These are phyloP conservation scores for Oryza punctata DNA, from an alignment of 176 grass and related monocot species.

Conservation along the genomic window DNA sequence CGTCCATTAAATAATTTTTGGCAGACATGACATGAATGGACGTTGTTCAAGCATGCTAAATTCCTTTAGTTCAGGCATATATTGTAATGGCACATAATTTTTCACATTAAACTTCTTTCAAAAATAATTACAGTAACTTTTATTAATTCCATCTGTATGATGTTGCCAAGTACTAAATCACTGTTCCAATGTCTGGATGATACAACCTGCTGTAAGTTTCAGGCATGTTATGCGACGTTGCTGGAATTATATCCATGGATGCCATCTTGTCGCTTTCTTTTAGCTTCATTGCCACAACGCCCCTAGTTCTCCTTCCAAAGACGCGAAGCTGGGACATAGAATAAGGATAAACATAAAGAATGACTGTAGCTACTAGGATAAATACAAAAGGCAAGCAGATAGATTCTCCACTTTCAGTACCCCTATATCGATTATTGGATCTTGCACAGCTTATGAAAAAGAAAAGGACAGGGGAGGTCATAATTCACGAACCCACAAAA, in stretches of 20 bases:
- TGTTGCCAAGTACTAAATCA: constrained; percentile 5
- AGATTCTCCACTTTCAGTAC: not conserved
- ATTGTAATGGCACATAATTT: not conserved
- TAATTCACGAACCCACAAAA: constrained; percentile 16
- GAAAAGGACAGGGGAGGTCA: not conserved
- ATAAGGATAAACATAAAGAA: constrained; percentile 42
- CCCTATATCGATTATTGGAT: not conserved
- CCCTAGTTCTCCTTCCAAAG: constrained; percentile 79
- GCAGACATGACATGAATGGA: not conserved
- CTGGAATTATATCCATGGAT: constrained; percentile 88
- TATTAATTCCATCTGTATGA: constrained; percentile 11
- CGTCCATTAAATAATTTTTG: not conserved
- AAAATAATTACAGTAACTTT: not conserved
- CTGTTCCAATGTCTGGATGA: not conserved
- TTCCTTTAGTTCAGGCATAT: not conserved
- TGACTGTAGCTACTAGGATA: not conserved
- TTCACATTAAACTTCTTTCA: not conserved
- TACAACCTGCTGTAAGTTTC: constrained; percentile 59
- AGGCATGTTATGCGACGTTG: constrained; percentile 62
- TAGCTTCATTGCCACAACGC: constrained; percentile 76
- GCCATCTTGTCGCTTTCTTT: constrained; percentile 84
- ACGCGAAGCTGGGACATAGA: constrained; percentile 66
- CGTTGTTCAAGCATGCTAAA: constrained; percentile 4
- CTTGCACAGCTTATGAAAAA: constrained; percentile 23
- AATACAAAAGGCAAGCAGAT: constrained; percentile 3